Evolutionary conservation across 257 asterid genomes (phyloP).

Genomic region (Solanum sejunctum): DNA sequence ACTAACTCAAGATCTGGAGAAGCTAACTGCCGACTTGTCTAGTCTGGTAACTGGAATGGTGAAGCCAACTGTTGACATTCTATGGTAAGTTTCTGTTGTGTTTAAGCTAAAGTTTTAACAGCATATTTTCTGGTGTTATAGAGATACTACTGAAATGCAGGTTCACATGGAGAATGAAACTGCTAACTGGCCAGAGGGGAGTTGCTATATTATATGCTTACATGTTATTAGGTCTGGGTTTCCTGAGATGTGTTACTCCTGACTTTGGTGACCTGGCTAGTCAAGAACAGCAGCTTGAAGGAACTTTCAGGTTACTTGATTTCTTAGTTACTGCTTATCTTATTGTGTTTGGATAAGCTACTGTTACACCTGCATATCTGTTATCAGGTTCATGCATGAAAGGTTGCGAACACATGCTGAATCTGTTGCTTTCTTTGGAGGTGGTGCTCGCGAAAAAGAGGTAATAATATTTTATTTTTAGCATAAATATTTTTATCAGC

Average conservation of each 20-base stretch:
- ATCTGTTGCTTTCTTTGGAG: conserved; percentile 99
- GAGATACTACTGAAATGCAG: conserved; percentile 31
- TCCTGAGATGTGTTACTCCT: conserved; percentile 83
- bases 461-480: conserved; percentile 35
- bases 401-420: conserved; percentile 98
- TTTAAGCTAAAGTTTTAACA: not conserved
- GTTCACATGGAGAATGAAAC: conserved; percentile 99
- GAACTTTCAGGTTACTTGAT: conserved; percentile 77
- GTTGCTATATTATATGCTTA: conserved; percentile 84
- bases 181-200: conserved; percentile 91
- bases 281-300: conserved; percentile 89
- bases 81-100: conserved; percentile 46
- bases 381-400: conserved; percentile 94
- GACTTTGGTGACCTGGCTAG: conserved; percentile 88
- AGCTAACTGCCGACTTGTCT: conserved; percentile 81
- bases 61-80: conserved; percentile 92
- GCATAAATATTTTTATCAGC: not conserved
- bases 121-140: not conserved
- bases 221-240: conserved; percentile 95
- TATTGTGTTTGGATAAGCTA: not conserved
- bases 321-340: not conserved
- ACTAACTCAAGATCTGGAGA: conserved; percentile 94
- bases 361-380: not conserved
- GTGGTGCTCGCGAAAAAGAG: conserved; percentile 97
- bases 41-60: conserved; percentile 99